phyloP scores from a whole-genome alignment of 257 asterid genomes.

The Penstemon barbatus region DNA sequence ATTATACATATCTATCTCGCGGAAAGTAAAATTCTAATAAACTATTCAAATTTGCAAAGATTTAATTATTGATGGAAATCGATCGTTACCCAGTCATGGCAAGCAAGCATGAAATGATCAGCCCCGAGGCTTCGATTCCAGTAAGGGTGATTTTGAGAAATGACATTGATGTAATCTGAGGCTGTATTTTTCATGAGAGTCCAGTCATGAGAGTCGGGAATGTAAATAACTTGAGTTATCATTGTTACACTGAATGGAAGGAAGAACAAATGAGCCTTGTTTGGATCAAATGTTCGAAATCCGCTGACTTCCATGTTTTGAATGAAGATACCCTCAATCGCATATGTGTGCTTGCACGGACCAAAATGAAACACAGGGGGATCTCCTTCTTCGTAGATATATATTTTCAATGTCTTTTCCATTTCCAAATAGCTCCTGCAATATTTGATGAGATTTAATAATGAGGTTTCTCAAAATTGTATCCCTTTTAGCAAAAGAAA shows the following conservation, averaged over 20 bases:
- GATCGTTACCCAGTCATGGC: slow-evolving; percentile 75
- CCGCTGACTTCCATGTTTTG: slow-evolving; percentile 47
- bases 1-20: too few species aligned
- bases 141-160: slow-evolving; percentile 53
- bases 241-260: slow-evolving; percentile 65
- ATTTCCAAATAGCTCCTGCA: slow-evolving; percentile 68
- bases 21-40: too few species aligned
- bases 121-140: slow-evolving; percentile 82
- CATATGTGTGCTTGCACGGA: slow-evolving; percentile 62
- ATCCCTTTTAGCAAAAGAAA: too few species aligned
- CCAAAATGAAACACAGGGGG: slow-evolving; percentile 75
- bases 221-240: slow-evolving; percentile 48
- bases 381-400: slow-evolving; percentile 67
- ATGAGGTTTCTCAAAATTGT: too few species aligned
- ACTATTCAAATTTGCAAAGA: too few species aligned
- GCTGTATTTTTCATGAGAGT: slow-evolving; percentile 41
- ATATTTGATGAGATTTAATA: too few species aligned
- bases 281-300: slow-evolving; percentile 54
- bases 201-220: slow-evolving; percentile 54
- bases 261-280: slow-evolving; percentile 58
- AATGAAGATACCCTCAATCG: slow-evolving; percentile 66
- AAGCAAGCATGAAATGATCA: slow-evolving; percentile 85
- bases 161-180: slow-evolving; percentile 36
- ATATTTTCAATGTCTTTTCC: slow-evolving; percentile 62
- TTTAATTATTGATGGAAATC: background rate